Evolutionary conservation across 139 green algal species (phyloP), one percentile per base, ranked within the genome.

Genomic region (Picochlorum sp.): DNA sequence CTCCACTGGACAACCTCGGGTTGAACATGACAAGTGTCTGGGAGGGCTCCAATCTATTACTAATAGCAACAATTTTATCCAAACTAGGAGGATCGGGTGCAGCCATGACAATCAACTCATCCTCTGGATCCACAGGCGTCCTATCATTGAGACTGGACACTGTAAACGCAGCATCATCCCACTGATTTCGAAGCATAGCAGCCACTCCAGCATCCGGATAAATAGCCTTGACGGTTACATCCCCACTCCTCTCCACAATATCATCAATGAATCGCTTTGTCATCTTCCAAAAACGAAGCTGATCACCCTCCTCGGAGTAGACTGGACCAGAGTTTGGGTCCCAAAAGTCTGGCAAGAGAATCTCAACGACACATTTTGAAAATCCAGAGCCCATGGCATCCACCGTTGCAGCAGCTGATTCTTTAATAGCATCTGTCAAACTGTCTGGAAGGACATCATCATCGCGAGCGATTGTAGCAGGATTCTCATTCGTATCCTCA

Each of bases 321-420:
- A 92, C 77, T 8, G 87, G 81, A 16, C 86, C 84, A 16, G 68
- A 84, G 23, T 74, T 69, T 30, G 81, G 83, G 68, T 91, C 78
- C 89, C 88, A 97, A 54, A 97, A 92, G 70, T 96, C 91, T 8
- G 87, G 85, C 45, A 98, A 62, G 52, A 95, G 73, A 11, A 98
- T 78, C 77, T 97, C 91, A 3, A 87, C 82, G 60, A 88, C 73
- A 67, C 76, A 85, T 21, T 81, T 74, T 7, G 57, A 69, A 31
- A 71, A 77, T 10, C 84, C 84, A 2, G 62, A 63, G 16, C 81
- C 60, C 24, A 95, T 80, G 3, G 88, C 88, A 23, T 70, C 55
- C 15, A 72, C 72, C 5, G 88, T 95, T 1, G 82, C 79, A 4
- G 65, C 28, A 13, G 79, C 77, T 16, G 85, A 79, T 21, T 84